These are phyloP conservation scores for Veloboletus limbatus DNA, from an alignment of 1,284 basidiomycete genomes.

Conservation along the genomic window DNA sequence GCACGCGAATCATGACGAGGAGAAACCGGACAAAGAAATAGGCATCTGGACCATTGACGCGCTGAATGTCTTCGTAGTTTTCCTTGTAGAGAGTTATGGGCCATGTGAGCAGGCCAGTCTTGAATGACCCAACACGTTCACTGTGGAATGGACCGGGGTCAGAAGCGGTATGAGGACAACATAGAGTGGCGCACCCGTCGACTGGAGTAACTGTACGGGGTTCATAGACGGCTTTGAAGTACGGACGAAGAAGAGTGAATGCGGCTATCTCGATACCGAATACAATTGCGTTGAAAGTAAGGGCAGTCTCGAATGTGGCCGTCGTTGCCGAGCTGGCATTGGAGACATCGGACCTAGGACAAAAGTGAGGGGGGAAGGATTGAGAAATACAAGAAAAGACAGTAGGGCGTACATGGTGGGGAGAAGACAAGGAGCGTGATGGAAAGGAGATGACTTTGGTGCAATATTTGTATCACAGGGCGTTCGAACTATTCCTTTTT, in stretches of 20 bases:
- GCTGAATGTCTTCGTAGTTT: conserved; percentile 58
- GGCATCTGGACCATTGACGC: conserved; percentile 88
- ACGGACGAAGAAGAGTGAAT: conserved; percentile 70
- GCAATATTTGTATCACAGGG: background rate
- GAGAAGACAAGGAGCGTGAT: conserved; percentile 11
- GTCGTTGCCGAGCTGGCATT: conserved; percentile 48
- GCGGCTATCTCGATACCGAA: conserved; percentile 63
- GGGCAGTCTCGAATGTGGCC: conserved; percentile 71
- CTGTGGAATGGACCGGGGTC: conserved; percentile 32
- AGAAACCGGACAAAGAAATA: conserved; percentile 93
- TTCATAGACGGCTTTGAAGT: conserved; percentile 78
- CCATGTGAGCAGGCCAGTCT: conserved; percentile 52
- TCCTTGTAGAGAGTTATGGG: conserved; percentile 54
- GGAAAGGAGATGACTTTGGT: conserved; percentile 10
- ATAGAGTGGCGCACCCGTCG: conserved; percentile 41
- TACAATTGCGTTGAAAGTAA: conserved; percentile 69
- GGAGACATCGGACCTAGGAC: conserved; percentile 20
- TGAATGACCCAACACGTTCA: conserved; percentile 52
- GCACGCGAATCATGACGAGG: conserved; percentile 75
- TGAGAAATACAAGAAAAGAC: background rate
- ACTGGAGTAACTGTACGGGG: conserved; percentile 66
- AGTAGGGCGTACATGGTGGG: conserved; percentile 20
- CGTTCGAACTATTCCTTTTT: conserved; percentile 9
- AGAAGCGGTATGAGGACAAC: conserved; percentile 4
- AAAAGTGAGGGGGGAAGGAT: conserved; percentile 12